Conservation (phyloP, 805 yeast species). For the Lachancea waltii region DNA sequence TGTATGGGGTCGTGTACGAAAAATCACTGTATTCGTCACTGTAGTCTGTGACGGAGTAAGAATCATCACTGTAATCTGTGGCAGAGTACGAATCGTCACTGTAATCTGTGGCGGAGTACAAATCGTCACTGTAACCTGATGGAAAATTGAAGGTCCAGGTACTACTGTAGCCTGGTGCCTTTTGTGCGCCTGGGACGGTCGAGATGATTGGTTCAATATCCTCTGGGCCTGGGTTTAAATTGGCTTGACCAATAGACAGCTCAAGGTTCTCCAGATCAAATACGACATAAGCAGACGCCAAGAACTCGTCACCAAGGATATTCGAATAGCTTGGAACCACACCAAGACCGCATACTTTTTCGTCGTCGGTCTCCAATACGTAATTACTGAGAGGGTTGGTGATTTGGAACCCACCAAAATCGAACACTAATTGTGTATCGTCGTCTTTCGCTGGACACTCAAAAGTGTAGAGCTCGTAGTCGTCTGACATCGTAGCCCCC, state of each 20-base stretch:
- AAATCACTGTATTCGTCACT: too few relatives aligned
- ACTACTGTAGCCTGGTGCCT: constrained; percentile 41
- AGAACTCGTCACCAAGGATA: constrained; percentile 53
- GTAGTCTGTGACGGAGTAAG: too few relatives aligned
- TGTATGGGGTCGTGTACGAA: too few relatives aligned
- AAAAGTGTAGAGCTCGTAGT: constrained; percentile 36
- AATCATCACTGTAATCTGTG: too few relatives aligned
- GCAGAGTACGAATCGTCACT: too few relatives aligned
- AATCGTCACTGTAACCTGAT: too few relatives aligned
- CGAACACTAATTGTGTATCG: constrained; percentile 31
- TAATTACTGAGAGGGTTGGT: constrained; percentile 38
- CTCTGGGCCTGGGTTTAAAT: constrained; percentile 27
- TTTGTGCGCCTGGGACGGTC: constrained; percentile 44
- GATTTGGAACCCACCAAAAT: constrained; percentile 48
- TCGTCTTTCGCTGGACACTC: constrained; percentile 34
- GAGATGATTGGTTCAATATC: constrained; percentile 42
- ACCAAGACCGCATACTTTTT: constrained; percentile 35
- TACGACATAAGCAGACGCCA: constrained; percentile 51
- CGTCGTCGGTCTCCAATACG: constrained; percentile 21
- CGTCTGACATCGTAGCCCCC: constrained; percentile 33
- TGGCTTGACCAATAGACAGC: constrained; percentile 45
- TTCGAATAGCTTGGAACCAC: constrained; percentile 31
- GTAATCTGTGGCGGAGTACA: too few relatives aligned
- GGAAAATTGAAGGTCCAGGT: constrained; percentile 31
- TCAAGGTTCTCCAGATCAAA: constrained; percentile 46